A percentile compares a stretch with the other conserved stretches of the same genome.
phyloP scores from a whole-genome alignment of 257 asterid genomes.

The Echites panduratus region DNA sequence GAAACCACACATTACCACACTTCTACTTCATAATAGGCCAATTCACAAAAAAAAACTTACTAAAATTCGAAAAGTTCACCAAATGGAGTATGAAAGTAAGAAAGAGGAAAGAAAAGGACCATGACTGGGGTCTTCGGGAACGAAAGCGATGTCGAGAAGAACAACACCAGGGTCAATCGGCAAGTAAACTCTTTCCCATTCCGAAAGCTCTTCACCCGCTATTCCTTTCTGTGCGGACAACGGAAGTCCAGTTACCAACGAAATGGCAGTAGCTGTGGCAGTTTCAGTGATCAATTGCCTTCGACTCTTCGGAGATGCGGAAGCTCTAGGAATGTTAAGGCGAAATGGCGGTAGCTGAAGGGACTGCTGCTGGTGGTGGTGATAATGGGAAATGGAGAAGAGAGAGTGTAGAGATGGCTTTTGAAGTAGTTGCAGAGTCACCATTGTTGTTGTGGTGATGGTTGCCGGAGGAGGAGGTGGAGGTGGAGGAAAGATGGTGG shows the following conservation, averaged over 20 bases:
- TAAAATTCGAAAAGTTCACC: neutral
- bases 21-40: neutral
- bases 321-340: slow-evolving; percentile 14
- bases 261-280: slow-evolving; percentile 7
- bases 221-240: slow-evolving; percentile 1
- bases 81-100: neutral
- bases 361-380: neutral
- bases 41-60: neutral
- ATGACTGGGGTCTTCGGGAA: slow-evolving; percentile 78
- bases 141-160: slow-evolving; percentile 81
- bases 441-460: slow-evolving; percentile 3
- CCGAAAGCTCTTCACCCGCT: slow-evolving; percentile 69
- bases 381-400: slow-evolving; percentile 16
- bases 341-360: neutral
- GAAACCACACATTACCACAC: too few relatives aligned
- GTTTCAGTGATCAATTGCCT: slow-evolving; percentile 15
- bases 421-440: slow-evolving; percentile 16
- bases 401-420: slow-evolving; percentile 18
- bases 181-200: slow-evolving; percentile 84
- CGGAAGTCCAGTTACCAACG: slow-evolving; percentile 8
- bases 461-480: neutral
- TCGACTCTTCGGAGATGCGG: slow-evolving; percentile 19
- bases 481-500: neutral
- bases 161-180: slow-evolving; percentile 93
- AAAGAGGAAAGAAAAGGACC: slow-evolving; percentile 29